Evolutionary conservation across 176 grass and related monocot species (phyloP).

Genomic region (Themeda triandra): DNA sequence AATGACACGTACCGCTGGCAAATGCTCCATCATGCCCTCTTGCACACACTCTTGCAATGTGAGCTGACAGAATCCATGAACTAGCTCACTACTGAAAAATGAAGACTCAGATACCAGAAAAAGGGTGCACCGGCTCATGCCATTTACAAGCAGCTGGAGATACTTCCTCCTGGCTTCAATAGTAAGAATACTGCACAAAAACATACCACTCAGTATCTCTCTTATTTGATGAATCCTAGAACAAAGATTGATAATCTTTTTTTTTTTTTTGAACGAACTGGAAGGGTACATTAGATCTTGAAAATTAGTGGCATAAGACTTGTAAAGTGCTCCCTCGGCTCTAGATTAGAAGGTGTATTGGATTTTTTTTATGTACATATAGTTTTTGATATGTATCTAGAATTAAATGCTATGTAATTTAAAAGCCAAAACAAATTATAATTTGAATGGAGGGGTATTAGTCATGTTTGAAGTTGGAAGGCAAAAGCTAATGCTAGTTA

Average conservation of each 20-base stretch:
- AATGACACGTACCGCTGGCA: slow-evolving; percentile 48
- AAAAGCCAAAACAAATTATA: too few species aligned
- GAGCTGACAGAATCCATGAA: slow-evolving; percentile 38
- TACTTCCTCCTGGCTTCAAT: slow-evolving; percentile 45
- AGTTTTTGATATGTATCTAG: too few species aligned
- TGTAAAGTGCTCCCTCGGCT: too few species aligned
- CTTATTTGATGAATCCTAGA: not conserved
- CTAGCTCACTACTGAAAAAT: slow-evolving; percentile 33
- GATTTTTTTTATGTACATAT: too few species aligned
- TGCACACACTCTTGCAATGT: slow-evolving; percentile 35
- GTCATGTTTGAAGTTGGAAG: too few species aligned
- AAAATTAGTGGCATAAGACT: too few species aligned
- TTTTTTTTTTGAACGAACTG: too few species aligned
- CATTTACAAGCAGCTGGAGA: slow-evolving; percentile 41
- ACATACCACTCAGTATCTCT: not conserved
- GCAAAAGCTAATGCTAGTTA: too few species aligned
- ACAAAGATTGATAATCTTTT: not conserved
- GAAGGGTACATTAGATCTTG: too few species aligned
- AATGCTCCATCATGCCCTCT: slow-evolving; percentile 39
- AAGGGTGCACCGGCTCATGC: slow-evolving; percentile 54
- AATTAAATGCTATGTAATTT: too few species aligned
- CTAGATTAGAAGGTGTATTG: too few species aligned
- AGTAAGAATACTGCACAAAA: slow-evolving; percentile 49
- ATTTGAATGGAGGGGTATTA: too few species aligned
- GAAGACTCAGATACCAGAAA: slow-evolving; percentile 44